Evolutionary conservation across 768 basidiomycete species (phyloP).

Genomic region (Mycena venus): DNA sequence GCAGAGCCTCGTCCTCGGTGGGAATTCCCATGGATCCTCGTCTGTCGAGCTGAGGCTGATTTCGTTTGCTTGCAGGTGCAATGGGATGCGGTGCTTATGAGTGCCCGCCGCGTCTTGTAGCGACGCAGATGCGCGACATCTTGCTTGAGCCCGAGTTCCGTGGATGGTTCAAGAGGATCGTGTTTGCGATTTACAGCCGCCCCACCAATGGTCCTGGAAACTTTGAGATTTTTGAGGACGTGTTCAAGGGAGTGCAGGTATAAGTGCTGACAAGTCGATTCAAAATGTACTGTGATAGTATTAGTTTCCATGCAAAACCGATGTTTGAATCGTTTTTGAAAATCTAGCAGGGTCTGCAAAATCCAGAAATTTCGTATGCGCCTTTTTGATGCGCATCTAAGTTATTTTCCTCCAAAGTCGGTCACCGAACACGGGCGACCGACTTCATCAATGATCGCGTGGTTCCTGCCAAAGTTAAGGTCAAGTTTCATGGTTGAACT

Average conservation of each 20-base stretch:
- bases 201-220: conserved; percentile 47
- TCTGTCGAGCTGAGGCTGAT: background rate
- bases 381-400: too few species aligned
- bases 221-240: conserved; percentile 52
- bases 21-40: background rate
- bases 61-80: conserved; percentile 52
- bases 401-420: too few species aligned
- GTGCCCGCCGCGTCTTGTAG: conserved; percentile 57
- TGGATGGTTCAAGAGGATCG: conserved; percentile 54
- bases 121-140: conserved; percentile 56
- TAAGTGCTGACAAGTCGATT: conserved; percentile 1
- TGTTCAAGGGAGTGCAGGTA: conserved; percentile 45
- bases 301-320: too few species aligned
- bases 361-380: too few species aligned
- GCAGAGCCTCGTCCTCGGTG: conserved; percentile 55
- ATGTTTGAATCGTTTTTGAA: too few species aligned
- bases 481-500: too few species aligned
- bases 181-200: conserved; percentile 58
- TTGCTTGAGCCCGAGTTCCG: conserved; percentile 57
- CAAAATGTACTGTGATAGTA: too few species aligned
- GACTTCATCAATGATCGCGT: too few species aligned
- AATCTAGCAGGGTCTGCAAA: too few species aligned
- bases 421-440: too few species aligned
- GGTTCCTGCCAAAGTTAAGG: too few species aligned
- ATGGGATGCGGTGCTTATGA: conserved; percentile 61